Evolutionary conservation across 257 asterid genomes (phyloP).

Genomic region (Solanum etuberosum): DNA sequence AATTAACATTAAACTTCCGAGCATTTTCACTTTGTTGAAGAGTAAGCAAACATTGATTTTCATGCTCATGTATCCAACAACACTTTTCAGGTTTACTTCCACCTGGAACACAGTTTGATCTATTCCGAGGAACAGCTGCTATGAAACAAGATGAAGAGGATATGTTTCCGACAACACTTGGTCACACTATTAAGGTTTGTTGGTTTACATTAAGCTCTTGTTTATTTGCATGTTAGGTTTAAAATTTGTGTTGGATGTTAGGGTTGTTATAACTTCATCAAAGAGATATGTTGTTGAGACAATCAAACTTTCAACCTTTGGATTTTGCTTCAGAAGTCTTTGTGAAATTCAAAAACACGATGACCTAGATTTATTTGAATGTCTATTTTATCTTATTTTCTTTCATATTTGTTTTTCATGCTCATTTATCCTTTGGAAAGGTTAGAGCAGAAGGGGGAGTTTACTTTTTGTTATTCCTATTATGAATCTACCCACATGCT

Average conservation of each 20-base stretch:
- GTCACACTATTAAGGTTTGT: slow-evolving; percentile 73
- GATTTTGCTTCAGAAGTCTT: background rate
- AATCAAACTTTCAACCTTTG: background rate
- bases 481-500: background rate
- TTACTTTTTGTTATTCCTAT: background rate
- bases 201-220: background rate
- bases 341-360: background rate
- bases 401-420: background rate
- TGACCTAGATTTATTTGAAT: background rate
- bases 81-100: slow-evolving; percentile 71
- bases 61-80: background rate
- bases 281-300: background rate
- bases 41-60: background rate
- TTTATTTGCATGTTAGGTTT: background rate
- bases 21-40: background rate
- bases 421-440: background rate
- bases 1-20: background rate
- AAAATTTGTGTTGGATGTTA: background rate
- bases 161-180: slow-evolving; percentile 78
- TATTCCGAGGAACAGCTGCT: slow-evolving; percentile 95
- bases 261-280: background rate
- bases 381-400: background rate
- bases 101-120: slow-evolving; percentile 96
- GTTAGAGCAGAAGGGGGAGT: background rate
- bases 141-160: slow-evolving; percentile 98